Conservation (phyloP, 805 yeast species). For the Cyberlindnera petersonii region DNA sequence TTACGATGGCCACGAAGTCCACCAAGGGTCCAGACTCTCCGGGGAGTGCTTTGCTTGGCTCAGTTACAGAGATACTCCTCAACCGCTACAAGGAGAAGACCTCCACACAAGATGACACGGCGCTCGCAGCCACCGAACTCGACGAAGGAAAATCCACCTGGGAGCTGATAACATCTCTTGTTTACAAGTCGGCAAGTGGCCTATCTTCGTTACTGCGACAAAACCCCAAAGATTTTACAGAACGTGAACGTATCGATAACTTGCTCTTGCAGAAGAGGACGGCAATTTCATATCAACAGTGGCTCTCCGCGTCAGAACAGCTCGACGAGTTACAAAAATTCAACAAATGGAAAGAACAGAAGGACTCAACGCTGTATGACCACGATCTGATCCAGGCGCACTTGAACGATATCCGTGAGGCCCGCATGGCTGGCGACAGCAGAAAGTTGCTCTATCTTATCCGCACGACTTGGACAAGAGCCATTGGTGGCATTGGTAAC, state of each 20-base stretch:
- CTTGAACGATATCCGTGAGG: slow-evolving; percentile 52
- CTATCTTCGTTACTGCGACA: slow-evolving; percentile 7
- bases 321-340: slow-evolving; percentile 64
- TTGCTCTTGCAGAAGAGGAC: slow-evolving; percentile 42
- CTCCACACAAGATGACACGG: not conserved
- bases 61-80: slow-evolving; percentile 7
- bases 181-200: not conserved
- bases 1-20: slow-evolving; percentile 1
- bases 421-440: slow-evolving; percentile 56
- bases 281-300: slow-evolving; percentile 52
- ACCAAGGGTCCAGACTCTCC: too few species aligned
- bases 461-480: slow-evolving; percentile 80
- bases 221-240: slow-evolving; percentile 21
- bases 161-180: slow-evolving; percentile 2
- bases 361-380: slow-evolving; percentile 69
- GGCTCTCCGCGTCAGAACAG: slow-evolving; percentile 61
- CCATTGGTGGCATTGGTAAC: slow-evolving; percentile 84
- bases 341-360: slow-evolving; percentile 66
- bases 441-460: slow-evolving; percentile 64
- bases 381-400: slow-evolving; percentile 52
- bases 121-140: not conserved
- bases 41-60: not conserved
- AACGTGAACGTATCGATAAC: slow-evolving; percentile 35
- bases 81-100: slow-evolving; percentile 13
- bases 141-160: slow-evolving; percentile 3